These are phyloP conservation scores for Chamaecyparis obtusa DNA, from an alignment of 75 land plant genomes.

Conservation along the genomic window DNA sequence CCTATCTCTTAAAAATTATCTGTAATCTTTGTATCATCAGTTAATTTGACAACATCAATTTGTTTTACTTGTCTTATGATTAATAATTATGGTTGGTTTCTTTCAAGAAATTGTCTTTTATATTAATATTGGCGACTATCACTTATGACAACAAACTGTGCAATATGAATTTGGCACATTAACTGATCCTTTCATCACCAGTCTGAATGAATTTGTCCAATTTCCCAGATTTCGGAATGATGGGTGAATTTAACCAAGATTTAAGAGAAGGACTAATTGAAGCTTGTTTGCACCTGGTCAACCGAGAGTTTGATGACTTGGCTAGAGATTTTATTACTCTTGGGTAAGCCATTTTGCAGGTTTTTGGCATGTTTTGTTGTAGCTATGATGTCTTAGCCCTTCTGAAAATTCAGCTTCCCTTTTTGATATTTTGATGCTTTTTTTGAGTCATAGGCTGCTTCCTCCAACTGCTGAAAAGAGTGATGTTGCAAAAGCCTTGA, in stretches of 20 bases:
- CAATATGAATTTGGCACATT: neutral
- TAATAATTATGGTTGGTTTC: neutral
- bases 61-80: neutral
- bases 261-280: slow-evolving; percentile 85
- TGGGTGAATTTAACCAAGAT: slow-evolving; percentile 95
- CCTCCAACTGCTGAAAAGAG: slow-evolving; percentile 87
- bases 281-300: slow-evolving; percentile 97
- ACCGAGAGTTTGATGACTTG: slow-evolving; percentile 92
- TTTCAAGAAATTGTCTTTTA: neutral
- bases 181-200: neutral
- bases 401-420: neutral
- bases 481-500: slow-evolving; percentile 86
- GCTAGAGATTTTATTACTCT: slow-evolving; percentile 91
- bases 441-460: slow-evolving; percentile 55
- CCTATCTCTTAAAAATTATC: neutral
- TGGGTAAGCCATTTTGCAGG: slow-evolving; percentile 48
- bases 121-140: neutral
- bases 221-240: slow-evolving; percentile 97
- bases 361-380: neutral
- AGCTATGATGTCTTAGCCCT: neutral
- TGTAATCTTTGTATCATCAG: neutral
- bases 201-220: neutral
- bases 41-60: neutral
- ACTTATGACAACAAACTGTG: neutral
- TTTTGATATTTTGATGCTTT: neutral